Evolutionary conservation across 176 grass and related monocot species (phyloP).

Genomic region (Carex cristatella): DNA sequence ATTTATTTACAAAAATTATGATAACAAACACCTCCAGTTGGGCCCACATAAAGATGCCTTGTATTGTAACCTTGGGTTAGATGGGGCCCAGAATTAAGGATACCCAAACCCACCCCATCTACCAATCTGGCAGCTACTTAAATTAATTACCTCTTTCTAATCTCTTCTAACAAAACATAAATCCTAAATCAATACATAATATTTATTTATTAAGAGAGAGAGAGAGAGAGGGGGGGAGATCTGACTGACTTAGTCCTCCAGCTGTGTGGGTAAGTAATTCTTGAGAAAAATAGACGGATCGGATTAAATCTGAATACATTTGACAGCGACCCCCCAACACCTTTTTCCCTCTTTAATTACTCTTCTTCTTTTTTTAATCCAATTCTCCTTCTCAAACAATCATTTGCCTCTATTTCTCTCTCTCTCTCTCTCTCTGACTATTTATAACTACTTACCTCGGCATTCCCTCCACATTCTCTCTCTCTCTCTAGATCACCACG

Average conservation of each 20-base stretch:
- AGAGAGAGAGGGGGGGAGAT: too few species aligned
- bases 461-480: conserved; percentile 9
- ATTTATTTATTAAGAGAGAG: background rate
- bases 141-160: background rate
- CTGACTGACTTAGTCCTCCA: background rate
- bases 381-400: background rate
- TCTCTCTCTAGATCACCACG: conserved; percentile 8
- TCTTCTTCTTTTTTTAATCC: background rate
- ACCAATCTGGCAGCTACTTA: background rate
- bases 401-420: background rate
- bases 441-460: background rate
- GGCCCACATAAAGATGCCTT: background rate
- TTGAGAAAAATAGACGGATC: background rate
- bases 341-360: background rate
- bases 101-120: background rate
- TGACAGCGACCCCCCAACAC: background rate
- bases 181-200: background rate
- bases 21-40: background rate
- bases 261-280: background rate
- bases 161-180: background rate
- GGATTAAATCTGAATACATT: background rate
- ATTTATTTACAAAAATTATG: too few species aligned
- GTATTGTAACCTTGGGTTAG: background rate
- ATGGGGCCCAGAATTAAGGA: background rate
- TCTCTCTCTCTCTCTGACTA: background rate